Conservation (phyloP, 768 basidiomycete species). For the Udeniomyces megalosporus region DNA sequence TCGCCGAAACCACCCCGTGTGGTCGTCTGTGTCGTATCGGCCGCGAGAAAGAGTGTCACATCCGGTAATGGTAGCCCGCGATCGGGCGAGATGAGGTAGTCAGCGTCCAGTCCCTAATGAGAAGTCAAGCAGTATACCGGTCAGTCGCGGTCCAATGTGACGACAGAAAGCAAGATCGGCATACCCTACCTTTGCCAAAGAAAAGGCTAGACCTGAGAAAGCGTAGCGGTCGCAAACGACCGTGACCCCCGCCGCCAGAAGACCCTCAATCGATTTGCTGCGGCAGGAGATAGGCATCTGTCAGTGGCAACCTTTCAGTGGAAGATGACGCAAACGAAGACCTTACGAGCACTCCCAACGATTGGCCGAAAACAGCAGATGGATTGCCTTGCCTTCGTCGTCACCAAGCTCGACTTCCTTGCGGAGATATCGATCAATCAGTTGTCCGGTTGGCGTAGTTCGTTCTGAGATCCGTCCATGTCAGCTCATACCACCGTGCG, state of each 20-base stretch:
- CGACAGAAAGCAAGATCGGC: neutral
- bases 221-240: conserved; percentile 88
- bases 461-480: conserved; percentile 45
- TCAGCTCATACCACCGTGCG: neutral
- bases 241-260: conserved; percentile 47
- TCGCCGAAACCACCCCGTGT: conserved; percentile 64
- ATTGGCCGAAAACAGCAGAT: conserved; percentile 90
- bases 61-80: conserved; percentile 78
- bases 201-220: conserved; percentile 87
- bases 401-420: conserved; percentile 78
- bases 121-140: neutral
- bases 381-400: conserved; percentile 45
- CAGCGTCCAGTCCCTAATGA: conserved; percentile 42
- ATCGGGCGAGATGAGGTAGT: conserved; percentile 78
- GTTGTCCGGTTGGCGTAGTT: conserved; percentile 72
- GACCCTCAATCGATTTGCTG: conserved; percentile 43
- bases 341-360: conserved; percentile 83
- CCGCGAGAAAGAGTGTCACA: conserved; percentile 68
- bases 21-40: conserved; percentile 52
- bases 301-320: too few species aligned
- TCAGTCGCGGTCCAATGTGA: neutral
- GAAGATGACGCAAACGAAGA: neutral
- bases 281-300: neutral
- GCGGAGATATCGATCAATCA: conserved; percentile 83
- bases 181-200: conserved; percentile 33